Evolutionary conservation across 768 basidiomycete genomes (phyloP).

Genomic region (Tremella yokohamensis): DNA sequence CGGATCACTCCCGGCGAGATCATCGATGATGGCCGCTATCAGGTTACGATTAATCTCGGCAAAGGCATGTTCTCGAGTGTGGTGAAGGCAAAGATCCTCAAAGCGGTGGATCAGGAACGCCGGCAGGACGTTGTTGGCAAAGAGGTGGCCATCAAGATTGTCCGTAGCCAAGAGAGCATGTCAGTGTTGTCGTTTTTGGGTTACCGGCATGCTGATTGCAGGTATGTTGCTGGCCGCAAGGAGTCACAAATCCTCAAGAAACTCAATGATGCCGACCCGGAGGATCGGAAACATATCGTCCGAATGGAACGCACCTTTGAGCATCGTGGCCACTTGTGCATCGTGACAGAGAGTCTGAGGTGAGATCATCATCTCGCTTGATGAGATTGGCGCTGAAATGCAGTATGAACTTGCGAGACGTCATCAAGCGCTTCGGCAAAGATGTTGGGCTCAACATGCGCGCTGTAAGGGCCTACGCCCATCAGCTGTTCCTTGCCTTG

Average conservation of each 20-base stretch:
- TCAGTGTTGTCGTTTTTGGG: conserved; percentile 53
- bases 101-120: conserved; percentile 54
- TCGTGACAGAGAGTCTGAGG: conserved; percentile 94
- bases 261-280: conserved; percentile 81
- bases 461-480: conserved; percentile 97
- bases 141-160: conserved; percentile 97
- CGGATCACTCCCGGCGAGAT: conserved; percentile 89
- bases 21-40: conserved; percentile 84
- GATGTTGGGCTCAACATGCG: conserved; percentile 93
- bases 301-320: conserved; percentile 93
- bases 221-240: conserved; percentile 92
- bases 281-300: conserved; percentile 94
- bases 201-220: conserved; percentile 48
- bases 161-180: conserved; percentile 95
- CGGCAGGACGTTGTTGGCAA: conserved; percentile 56
- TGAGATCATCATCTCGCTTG: conserved; percentile 47
- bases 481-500: conserved; percentile 87
- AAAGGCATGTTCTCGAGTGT: conserved; percentile 99
- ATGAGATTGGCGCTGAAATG: conserved; percentile 6
- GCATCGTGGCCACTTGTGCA: conserved; percentile 90
- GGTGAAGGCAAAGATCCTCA: conserved; percentile 79
- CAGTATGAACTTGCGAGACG: conserved; percentile 97
- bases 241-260: conserved; percentile 86
- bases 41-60: conserved; percentile 90
- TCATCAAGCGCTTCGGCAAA: conserved; percentile 96